Conservation (phyloP, 2,329 filamentous ascomycete species). For the Podosphaera fusca region DNA sequence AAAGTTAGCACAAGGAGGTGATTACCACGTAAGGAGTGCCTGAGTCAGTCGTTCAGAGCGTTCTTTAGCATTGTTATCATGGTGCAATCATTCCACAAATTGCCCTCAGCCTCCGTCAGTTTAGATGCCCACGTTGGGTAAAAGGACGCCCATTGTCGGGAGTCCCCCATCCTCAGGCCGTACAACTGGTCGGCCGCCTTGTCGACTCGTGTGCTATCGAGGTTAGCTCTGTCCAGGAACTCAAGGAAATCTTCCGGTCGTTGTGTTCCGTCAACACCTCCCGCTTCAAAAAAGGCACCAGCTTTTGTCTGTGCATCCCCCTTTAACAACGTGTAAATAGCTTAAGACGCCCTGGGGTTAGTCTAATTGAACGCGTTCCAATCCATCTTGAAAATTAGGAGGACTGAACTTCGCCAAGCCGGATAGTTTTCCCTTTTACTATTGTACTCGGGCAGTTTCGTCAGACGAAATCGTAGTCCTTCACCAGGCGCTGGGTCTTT, state of each 20-base stretch:
- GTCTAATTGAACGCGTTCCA: background rate
- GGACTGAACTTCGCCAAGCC: background rate
- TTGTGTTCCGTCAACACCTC: background rate
- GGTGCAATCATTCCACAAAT: background rate
- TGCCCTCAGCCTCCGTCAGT: background rate
- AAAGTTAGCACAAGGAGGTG: background rate
- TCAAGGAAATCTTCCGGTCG: background rate
- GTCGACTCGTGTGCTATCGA: background rate
- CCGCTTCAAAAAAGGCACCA: background rate
- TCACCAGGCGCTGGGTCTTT: background rate
- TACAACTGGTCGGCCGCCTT: background rate
- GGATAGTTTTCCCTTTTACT: background rate
- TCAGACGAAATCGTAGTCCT: background rate
- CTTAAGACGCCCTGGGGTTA: background rate
- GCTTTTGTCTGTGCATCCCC: background rate
- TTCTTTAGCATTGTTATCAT: background rate
- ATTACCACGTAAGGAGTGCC: background rate
- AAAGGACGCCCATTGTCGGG: background rate
- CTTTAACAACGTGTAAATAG: background rate
- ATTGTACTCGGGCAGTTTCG: background rate
- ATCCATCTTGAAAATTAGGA: background rate
- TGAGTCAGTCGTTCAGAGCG: background rate
- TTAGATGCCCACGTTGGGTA: background rate
- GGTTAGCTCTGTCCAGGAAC: background rate
- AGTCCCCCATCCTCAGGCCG: background rate